Base-by-base conservation (phyloP, 192 early-diverging fungal species). In the Linnemannia schmuckeri region DNA sequence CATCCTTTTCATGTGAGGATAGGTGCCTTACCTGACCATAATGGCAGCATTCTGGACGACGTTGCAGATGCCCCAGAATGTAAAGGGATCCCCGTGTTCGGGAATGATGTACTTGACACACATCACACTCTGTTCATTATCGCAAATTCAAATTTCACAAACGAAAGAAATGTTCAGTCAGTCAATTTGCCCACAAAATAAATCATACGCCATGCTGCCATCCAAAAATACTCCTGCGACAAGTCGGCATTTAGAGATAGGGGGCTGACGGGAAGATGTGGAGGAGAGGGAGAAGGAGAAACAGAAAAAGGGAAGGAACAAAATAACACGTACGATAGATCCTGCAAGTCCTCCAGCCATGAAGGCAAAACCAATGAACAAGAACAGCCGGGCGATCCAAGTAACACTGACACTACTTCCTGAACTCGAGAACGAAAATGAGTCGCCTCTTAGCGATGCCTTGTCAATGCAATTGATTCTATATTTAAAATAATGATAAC, bases 341-440 rank as follows among this genome's bases (percentile, higher is more conserved):
- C 92, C 91, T 40, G 91, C 92, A 41, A 93, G 80, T 33, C 92
- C 92, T 82, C 90, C 90, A 18, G 90, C 92, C 85, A 93, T 91
- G 42, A 91, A 85, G 18, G 92, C 90, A 81, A 93, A 93, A 41
- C 92, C 92, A 22, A 92, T 71, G 83, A 93, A 93, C 24, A 93
- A 75, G 72, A 91, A 91, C 4, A 92, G 68, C 20, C 91, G 84
- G 37, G 91, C 91, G 76, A 89, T 90, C 89, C 90, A 92, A 71
- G 81, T 85, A 38, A 91, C 57, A n/a, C 88, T 87, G 37, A 72
- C 52, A 52, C 75, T 37, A 10, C 76, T 87, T 37, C 72, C 80
- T 30, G 47, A 70, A 30, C 85, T 84, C 33, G 89, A 81, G 72
- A 90, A 90, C 10, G 82, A 80, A 70, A 90, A 92, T n/a, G 78